A percentile compares a stretch with the other conserved stretches of the same genome.
Conservation (phyloP, 192 early-diverging fungal genomes). For the Umbelopsis sp. region DNA sequence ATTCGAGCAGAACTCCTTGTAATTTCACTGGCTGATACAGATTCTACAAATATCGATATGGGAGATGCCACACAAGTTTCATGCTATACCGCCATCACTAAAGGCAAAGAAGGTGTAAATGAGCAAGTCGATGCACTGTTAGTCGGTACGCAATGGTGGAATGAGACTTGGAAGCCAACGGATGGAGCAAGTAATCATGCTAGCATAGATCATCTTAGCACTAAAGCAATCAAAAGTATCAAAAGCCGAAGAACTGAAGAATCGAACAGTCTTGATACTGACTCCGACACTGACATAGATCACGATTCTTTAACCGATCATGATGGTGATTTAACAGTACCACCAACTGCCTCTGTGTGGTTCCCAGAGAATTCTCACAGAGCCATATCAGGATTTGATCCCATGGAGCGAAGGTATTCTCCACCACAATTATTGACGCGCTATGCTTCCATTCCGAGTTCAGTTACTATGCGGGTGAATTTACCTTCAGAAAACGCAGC, state of each 20-base stretch:
- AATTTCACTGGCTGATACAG: slow-evolving; percentile 46
- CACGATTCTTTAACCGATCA: background rate
- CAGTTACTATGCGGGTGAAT: background rate
- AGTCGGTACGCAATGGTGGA: slow-evolving; percentile 2
- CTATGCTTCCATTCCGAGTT: slow-evolving; percentile 6
- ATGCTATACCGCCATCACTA: slow-evolving; percentile 39
- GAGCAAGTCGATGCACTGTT: slow-evolving; percentile 23
- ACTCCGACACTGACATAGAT: background rate
- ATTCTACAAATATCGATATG: slow-evolving; percentile 39
- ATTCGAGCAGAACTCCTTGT: slow-evolving; percentile 66
- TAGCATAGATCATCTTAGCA: background rate
- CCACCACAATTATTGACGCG: background rate
- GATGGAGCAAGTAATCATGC: background rate
- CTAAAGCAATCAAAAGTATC: background rate
- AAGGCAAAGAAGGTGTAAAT: slow-evolving; percentile 27
- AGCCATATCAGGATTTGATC: background rate
- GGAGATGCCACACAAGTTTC: background rate
- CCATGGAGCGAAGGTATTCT: background rate
- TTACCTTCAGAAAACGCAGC: background rate
- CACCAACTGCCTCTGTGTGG: background rate
- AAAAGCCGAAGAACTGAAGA: background rate
- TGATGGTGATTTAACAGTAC: background rate
- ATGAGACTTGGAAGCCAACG: slow-evolving; percentile 15
- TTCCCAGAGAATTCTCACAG: background rate
- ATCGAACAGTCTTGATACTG: background rate